These are phyloP conservation scores for Phytophthora kernoviae DNA, from an alignment of 352 stramenopile species.

Conservation along the genomic window DNA sequence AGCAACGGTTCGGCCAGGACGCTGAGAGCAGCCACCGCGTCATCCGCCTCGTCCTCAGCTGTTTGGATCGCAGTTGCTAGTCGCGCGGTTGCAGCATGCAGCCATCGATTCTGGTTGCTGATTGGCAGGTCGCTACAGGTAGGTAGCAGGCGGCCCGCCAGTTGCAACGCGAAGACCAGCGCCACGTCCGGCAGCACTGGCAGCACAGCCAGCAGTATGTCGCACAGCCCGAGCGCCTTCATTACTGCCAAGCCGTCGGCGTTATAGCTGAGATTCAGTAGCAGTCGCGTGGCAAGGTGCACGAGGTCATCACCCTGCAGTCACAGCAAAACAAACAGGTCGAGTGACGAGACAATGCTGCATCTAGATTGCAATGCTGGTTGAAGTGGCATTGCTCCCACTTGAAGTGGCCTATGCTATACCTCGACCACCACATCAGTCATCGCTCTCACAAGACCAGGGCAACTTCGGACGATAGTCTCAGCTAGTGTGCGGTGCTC, in stretches of 20 bases:
- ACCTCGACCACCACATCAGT: conserved; percentile 1
- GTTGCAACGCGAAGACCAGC: conserved; percentile 18
- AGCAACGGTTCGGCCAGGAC: conserved; percentile 5
- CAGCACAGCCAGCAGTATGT: conserved; percentile 20
- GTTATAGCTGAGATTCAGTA: conserved; percentile 27
- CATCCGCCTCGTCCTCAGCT: background rate
- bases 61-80: conserved; percentile 4
- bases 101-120: background rate
- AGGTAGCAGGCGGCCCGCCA: conserved; percentile 19
- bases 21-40: background rate
- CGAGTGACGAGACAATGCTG: background rate
- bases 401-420: background rate
- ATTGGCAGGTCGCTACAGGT: background rate
- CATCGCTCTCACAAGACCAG: background rate
- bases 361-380: conserved; percentile 1
- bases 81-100: background rate
- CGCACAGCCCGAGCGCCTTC: conserved; percentile 1
- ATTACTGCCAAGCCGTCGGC: conserved; percentile 2
- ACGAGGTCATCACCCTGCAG: conserved; percentile 19
- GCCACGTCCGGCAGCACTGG: conserved; percentile 5
- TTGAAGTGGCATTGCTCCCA: background rate
- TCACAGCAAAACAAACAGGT: conserved; percentile 6
- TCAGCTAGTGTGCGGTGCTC: background rate
- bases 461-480: background rate
- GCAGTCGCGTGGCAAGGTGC: conserved; percentile 14